A percentile compares a stretch with the other conserved stretches of the same genome.
Evolutionary conservation across 192 early-diverging fungal species (phyloP).

Genomic region (Dissophora globulifera): DNA sequence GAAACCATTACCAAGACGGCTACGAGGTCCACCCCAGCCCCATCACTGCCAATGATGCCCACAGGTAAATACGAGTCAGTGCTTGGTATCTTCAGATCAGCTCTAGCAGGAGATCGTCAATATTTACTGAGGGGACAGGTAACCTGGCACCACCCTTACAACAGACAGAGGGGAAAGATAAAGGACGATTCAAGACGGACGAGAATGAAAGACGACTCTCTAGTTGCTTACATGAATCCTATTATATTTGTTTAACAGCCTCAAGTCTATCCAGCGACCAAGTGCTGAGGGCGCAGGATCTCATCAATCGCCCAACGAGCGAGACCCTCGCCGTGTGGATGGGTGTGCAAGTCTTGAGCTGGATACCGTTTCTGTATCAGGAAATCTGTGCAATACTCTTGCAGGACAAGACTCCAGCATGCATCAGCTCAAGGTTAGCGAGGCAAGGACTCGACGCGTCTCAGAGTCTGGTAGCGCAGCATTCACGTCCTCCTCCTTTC

Average conservation of each 20-base stretch:
- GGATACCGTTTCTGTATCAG: slow-evolving; percentile 10
- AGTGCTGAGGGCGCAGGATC: too few species aligned
- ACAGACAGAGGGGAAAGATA: too few species aligned
- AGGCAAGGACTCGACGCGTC: slow-evolving; percentile 10
- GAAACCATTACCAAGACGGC: slow-evolving; percentile 4
- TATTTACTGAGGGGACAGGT: too few species aligned
- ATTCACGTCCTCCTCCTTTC: too few species aligned
- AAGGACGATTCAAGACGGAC: too few species aligned
- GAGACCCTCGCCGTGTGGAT: neutral
- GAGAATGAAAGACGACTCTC: too few species aligned
- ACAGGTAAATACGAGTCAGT: too few species aligned
- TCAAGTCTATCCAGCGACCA: too few species aligned
- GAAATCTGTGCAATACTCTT: neutral
- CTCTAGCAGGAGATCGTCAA: neutral
- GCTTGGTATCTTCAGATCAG: neutral
- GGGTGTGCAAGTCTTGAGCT: slow-evolving; percentile 15
- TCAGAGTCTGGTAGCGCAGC: slow-evolving; percentile 23
- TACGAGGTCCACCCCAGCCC: slow-evolving; percentile 7
- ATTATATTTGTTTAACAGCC: too few species aligned
- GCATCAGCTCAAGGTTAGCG: slow-evolving; percentile 20
- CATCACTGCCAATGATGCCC: neutral
- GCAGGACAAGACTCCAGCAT: slow-evolving; percentile 7
- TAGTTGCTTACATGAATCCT: too few species aligned
- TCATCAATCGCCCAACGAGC: too few species aligned
- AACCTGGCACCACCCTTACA: too few species aligned